Percentiles rank a stretch among this genome's conserved stretches.
These are phyloP conservation scores for Anastatica hierochuntica DNA, from an alignment of 345 rosid genomes.

Conservation along the genomic window DNA sequence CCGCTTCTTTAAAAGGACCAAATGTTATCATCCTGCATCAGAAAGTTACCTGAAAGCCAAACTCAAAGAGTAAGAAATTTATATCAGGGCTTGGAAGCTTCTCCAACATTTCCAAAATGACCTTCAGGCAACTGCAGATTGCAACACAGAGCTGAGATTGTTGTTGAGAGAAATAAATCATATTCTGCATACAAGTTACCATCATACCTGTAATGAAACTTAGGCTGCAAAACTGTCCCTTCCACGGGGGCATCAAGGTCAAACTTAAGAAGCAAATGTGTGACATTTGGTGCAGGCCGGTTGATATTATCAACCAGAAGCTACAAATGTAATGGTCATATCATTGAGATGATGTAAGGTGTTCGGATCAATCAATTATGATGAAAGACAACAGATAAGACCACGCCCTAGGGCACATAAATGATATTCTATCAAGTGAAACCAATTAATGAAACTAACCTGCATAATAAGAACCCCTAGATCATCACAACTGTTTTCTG, in stretches of 20 bases:
- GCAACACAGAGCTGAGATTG: constrained; percentile 1
- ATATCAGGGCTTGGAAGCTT: constrained; percentile 64
- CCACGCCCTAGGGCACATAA: not conserved
- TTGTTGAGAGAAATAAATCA: not conserved
- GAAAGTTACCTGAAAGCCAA: constrained; percentile 69
- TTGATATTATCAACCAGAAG: constrained; percentile 73
- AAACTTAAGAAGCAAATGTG: constrained; percentile 87
- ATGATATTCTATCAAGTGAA: not conserved
- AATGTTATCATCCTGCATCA: constrained; percentile 12
- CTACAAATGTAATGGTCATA: constrained; percentile 33
- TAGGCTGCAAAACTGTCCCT: constrained; percentile 77
- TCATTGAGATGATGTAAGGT: not conserved
- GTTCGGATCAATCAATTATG: not conserved
- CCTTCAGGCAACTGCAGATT: constrained; percentile 77
- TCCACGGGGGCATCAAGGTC: constrained; percentile 72
- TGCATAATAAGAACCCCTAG: constrained; percentile 86
- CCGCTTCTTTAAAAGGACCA: no score
- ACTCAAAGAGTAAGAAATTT: constrained; percentile 76
- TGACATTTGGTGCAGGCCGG: constrained; percentile 86
- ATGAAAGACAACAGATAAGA: not conserved
- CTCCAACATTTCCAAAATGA: constrained; percentile 82
- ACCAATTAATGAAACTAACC: constrained; percentile 32
- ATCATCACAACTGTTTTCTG: constrained; percentile 64
- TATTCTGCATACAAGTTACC: not conserved
- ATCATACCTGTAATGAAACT: constrained; percentile 82